Conservation (phyloP, 176 grass and related monocot species). For the Eleusine coracana region DNA sequence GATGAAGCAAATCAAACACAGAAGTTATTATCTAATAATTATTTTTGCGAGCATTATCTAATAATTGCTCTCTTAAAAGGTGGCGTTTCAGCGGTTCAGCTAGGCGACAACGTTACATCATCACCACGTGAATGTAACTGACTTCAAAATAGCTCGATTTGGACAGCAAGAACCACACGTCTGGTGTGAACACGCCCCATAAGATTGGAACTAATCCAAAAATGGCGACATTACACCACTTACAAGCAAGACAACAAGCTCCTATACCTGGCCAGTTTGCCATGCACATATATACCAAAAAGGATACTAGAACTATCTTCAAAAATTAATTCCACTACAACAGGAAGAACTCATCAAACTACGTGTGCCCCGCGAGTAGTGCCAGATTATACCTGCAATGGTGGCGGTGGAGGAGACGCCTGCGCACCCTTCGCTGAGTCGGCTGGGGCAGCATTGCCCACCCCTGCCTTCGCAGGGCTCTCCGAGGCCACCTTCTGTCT, state of each 20-base stretch:
- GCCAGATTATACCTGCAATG: conserved; percentile 42
- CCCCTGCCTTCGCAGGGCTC: conserved; percentile 26
- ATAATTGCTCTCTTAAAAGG: neutral
- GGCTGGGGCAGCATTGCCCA: conserved; percentile 38
- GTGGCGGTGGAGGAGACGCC: neutral
- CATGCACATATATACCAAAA: neutral
- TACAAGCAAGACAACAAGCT: neutral
- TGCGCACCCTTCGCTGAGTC: conserved; percentile 26
- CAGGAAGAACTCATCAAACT: neutral
- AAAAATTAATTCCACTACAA: neutral
- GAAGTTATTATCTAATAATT: neutral
- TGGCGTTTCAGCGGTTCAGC: neutral
- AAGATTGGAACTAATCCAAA: conserved; percentile 12
- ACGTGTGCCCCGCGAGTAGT: neutral
- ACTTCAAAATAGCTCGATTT: neutral
- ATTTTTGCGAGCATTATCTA: too few relatives aligned
- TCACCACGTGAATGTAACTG: neutral
- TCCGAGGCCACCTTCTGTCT: conserved; percentile 46
- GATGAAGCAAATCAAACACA: neutral
- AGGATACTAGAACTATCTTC: neutral
- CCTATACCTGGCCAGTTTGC: neutral
- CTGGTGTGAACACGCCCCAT: neutral
- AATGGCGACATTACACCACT: neutral
- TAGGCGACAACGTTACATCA: conserved; percentile 16
- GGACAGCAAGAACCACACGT: neutral